Base-by-base conservation (phyloP, 1,284 basidiomycete genomes). In the Volvariella volvacea region DNA sequence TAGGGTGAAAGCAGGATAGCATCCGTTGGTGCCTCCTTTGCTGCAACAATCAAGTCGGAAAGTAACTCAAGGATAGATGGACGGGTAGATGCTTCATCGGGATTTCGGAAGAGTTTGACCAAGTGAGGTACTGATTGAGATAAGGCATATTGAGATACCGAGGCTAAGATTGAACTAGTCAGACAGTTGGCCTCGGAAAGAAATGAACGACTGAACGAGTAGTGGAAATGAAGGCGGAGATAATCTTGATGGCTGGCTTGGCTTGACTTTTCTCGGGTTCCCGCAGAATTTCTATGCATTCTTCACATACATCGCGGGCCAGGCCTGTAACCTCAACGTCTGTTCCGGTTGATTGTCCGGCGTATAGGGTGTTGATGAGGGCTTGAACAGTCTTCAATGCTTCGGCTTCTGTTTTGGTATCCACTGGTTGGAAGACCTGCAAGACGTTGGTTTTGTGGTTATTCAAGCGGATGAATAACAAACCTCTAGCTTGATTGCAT, bases 261-360 rank as follows among this genome's bases (percentile, higher is more conserved):
- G 92, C 91, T 60, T 91, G 87, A 58, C 77, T 87, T 67, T 96
- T 97, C 62, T 96, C 93, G 0, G 92, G 92, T 56, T 94, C 88
- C 36, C 80, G 76, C 39, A 97, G 64, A 32, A 87, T 80, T 28
- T 77, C 73, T 9, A 92, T 69, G 54, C 88, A 92, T 57, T 94
- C 88, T 47, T 83, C 76, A 49, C 85, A 86, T 0, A 87, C 83
- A 30, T 84, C 80, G 52, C 76, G 76, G 3, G 83, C 84, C 1
- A 95, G 67, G 8, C 80, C 68, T 52, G 77, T 65, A 38, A 80
- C 62, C 49, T 75, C 65, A 39, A 69, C 65, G 33, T 67, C 58
- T 3, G 59, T 31, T 17, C 37, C 54, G 2, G 55, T 55, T 15
- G 62, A 58, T 53, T 61, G 63, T 19, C 63, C 63, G 0, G 72